These are phyloP conservation scores for Aspergillus udagawae DNA, from an alignment of 2,329 filamentous ascomycete species.

Conservation along the genomic window DNA sequence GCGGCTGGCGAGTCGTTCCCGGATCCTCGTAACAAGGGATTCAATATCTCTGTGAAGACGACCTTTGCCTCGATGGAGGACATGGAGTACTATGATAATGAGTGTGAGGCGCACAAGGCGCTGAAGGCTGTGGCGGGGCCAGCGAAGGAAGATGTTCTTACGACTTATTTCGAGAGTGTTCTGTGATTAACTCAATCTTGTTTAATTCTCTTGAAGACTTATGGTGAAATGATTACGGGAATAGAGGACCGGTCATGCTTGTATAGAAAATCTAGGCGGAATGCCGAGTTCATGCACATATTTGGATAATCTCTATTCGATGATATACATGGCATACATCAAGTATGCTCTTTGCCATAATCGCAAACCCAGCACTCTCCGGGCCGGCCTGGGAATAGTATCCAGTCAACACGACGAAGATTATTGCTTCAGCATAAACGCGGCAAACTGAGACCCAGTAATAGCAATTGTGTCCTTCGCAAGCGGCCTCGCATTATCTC, in stretches of 20 bases:
- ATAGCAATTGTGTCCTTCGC: background rate
- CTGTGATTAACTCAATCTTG: conserved; percentile 16
- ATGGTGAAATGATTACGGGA: background rate
- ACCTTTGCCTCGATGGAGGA: conserved; percentile 63
- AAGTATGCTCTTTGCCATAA: conserved; percentile 7
- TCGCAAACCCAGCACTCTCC: conserved; percentile 3
- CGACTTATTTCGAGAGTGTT: conserved; percentile 35
- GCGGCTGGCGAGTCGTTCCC: conserved; percentile 52
- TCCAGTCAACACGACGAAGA: background rate
- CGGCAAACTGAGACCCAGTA: background rate
- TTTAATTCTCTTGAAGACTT: background rate
- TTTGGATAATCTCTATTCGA: conserved; percentile 12
- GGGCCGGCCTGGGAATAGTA: background rate
- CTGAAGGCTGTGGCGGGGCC: conserved; percentile 38
- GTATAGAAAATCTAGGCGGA: background rate
- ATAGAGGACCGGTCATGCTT: background rate
- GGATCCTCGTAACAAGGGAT: conserved; percentile 61
- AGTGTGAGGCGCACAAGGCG: conserved; percentile 52
- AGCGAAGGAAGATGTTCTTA: conserved; percentile 34
- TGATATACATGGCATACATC: conserved; percentile 26
- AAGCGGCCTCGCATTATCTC: background rate
- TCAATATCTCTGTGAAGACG: conserved; percentile 60
- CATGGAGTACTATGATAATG: conserved; percentile 66
- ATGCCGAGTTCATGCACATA: conserved; percentile 1
- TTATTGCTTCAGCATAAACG: background rate